Conservation (phyloP, 805 yeast species). For the Starmerella sp. region DNA sequence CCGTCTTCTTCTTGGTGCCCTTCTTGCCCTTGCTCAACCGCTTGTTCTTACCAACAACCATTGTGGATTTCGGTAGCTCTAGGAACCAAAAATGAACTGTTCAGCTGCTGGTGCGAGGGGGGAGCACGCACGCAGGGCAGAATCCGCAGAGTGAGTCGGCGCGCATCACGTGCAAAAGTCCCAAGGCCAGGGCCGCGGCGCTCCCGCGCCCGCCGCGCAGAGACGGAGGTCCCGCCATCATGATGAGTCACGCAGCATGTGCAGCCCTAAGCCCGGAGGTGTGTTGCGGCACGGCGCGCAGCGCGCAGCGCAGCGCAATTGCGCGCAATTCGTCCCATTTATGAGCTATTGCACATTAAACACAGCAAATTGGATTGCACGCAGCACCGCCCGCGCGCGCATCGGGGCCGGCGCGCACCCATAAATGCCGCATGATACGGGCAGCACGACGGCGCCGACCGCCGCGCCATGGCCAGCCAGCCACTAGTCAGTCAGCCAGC, state of each 20-base stretch:
- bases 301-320: no score
- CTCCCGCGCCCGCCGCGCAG: no score
- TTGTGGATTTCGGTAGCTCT: conserved; percentile 22
- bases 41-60: conserved; percentile 87
- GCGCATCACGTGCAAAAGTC: neutral
- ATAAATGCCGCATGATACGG: no score
- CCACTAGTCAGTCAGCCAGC: no score
- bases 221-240: neutral
- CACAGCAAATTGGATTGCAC: no score
- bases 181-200: neutral
- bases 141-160: neutral
- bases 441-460: no score
- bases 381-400: no score
- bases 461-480: no score
- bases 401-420: no score
- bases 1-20: conserved; percentile 98
- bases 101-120: conserved; percentile 5
- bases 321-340: no score
- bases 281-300: no score
- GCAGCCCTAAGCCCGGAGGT: neutral
- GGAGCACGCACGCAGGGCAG: conserved; percentile 2
- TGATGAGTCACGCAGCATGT: neutral
- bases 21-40: conserved; percentile 79
- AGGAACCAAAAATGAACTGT: conserved; percentile 6
- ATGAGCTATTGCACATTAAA: no score